Evolutionary conservation across 805 yeast genomes (phyloP), one percentile per base, ranked within the genome.

Genomic region (Cyberlindnera xylosilytica): DNA sequence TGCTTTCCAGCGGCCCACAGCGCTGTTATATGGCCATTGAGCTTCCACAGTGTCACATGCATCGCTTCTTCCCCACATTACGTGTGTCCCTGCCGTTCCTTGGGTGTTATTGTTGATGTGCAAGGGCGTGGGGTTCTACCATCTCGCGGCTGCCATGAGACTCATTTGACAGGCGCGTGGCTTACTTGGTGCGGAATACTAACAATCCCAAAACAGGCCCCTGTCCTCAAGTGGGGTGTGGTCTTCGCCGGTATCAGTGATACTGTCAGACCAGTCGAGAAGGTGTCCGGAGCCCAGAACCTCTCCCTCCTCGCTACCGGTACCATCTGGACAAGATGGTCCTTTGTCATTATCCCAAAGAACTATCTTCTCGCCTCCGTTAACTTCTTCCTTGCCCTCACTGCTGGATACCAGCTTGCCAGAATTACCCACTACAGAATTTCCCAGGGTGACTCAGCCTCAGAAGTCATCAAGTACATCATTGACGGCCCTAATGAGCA

Each of bases 261-360:
- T 65, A 69, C 84, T 49, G 73, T 78, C 50, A 82, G 98, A 68
- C 98, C 99, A 2, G 96, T 88, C 30, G 97, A 91, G 58, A 82
- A 83, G 57, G 73, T 91, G 38, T 82, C 93, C 28, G 97, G 97
- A 44, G 82, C 96, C 19, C 96, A 87, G 66, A 68, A 62, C 79
- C 46, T 57, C 34, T 56, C 98, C 2, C 73, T 91, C 44, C 74
- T 86, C 55, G 89, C 90, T 36, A 91, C 99, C 1, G 99, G 97
- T 42, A 79, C 79, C 41, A 88, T 91, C 56, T 91, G 99, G 99
- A 91, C 99, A 27, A 80, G 99, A 65, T 91, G 98, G 98, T 89
- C 97, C 13, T 78, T 90, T 66, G 93, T 90, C 50, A 91, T 91
- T 60, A 79, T 71, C 51, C 99, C 99, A 32, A 83, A 84, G 68